Evolutionary conservation across 2,329 filamentous ascomycete species (phyloP), one percentile per base, ranked within the genome.

Genomic region (Basipetospora chlamydospora): DNA sequence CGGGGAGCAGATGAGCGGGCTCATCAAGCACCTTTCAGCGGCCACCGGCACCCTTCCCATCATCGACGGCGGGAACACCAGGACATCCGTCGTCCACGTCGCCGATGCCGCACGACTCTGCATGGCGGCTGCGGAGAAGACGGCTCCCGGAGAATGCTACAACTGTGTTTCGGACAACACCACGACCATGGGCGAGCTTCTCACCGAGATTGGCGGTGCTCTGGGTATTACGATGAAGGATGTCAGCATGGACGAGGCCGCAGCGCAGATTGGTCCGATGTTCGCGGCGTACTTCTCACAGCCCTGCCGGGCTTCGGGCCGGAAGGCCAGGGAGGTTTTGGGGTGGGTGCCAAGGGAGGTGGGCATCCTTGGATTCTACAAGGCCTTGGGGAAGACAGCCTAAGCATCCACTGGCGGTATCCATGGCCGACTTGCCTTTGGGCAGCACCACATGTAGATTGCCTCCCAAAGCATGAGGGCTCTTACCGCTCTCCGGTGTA

Each of bases 81-180:
- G 42, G n/a, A 54, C 50, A 6, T 47, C 51, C 3, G 45, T 44
- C 1, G 53, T 61, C 12, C 55, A 66, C 40, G 55, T 64, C 2
- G 56, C 63, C 21, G 63, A 66, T 44, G 59, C 56, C 4, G 61
- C 60, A 6, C 40, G 49, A 3, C 42, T 63, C 16, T 63, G 59
- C 38, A 44, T 64, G 7, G 50, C 58, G 1, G 55, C 53, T 1
- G 48, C 52, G 0, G 46, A 59, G 40, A 54, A 53, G n/a, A 54
- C 46, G 1, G 43, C 45, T 16, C 43, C 51, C 3, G 55, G 57
- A 2, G 26, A 29, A 13, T 50, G 51, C 1, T 65, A 55, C 44
- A 62, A 63, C 41, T 46, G 45, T 4, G 47, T 45, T 4, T 37
- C 42, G 3, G 40, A 43, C 30, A 61, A 52, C 3, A 35, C 52